These are phyloP conservation scores for Apiotrichum veenhuisii DNA, from an alignment of 1,284 basidiomycete genomes.

Conservation along the genomic window DNA sequence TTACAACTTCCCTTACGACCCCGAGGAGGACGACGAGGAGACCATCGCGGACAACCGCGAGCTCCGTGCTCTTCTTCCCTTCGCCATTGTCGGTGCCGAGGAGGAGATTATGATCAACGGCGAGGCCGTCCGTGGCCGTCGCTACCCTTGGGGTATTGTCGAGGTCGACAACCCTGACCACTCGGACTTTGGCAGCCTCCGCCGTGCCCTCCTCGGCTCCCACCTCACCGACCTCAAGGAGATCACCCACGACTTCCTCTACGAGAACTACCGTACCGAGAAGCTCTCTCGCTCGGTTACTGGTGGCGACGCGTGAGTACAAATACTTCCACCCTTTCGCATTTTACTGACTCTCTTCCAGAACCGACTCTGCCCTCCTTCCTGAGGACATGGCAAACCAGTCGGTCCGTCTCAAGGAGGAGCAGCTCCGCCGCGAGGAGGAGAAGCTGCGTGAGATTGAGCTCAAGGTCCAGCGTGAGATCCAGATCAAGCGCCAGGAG, in stretches of 20 bases:
- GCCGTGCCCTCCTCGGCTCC: constrained; percentile 87
- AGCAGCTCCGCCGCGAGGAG: constrained; percentile 95
- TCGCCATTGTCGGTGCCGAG: constrained; percentile 95
- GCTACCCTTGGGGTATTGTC: constrained; percentile 96
- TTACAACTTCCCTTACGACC: constrained; percentile 99
- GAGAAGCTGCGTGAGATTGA: constrained; percentile 99
- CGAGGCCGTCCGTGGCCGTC: constrained; percentile 81
- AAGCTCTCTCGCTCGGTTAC: constrained; percentile 92
- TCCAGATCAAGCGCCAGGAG: constrained; percentile 98
- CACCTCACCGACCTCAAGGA: constrained; percentile 88
- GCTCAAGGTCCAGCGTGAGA: constrained; percentile 95
- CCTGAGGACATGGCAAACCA: constrained; percentile 96
- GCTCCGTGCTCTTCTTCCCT: constrained; percentile 84
- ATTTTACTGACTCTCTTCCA: constrained; percentile 7
- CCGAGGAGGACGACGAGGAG: constrained; percentile 98
- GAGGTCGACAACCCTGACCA: constrained; percentile 99
- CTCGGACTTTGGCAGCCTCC: constrained; percentile 90
- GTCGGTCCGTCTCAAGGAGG: constrained; percentile 95
- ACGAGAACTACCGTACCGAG: constrained; percentile 80
- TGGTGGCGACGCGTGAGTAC: constrained; percentile 68
- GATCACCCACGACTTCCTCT: constrained; percentile 85
- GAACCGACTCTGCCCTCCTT: constrained; percentile 72
- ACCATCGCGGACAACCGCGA: constrained; percentile 97
- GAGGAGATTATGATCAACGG: constrained; percentile 93
- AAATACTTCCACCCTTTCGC: too few relatives aligned